Percentiles rank a stretch among this genome's conserved stretches.
These are phyloP conservation scores for Diddensiella transvaalensis DNA, from an alignment of 805 yeast genomes.

Conservation along the genomic window DNA sequence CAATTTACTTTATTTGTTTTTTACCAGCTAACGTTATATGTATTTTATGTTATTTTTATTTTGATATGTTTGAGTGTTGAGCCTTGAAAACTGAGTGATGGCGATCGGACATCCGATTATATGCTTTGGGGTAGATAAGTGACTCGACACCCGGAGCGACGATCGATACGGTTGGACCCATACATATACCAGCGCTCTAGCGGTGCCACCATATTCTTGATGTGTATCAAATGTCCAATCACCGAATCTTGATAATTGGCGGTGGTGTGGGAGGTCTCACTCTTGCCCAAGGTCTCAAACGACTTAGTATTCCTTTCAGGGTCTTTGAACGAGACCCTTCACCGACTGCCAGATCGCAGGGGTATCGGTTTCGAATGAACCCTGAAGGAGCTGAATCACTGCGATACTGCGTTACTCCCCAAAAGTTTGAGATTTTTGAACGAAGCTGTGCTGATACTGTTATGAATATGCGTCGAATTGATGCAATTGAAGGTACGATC, in stretches of 20 bases:
- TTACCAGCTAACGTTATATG: too few species aligned
- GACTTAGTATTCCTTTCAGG: neutral
- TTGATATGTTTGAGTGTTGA: too few species aligned
- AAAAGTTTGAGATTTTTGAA: neutral
- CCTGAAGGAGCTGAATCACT: slow-evolving; percentile 1
- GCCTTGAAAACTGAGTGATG: too few species aligned
- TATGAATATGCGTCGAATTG: neutral
- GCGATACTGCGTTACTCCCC: neutral
- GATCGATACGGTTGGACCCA: too few species aligned
- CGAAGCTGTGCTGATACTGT: neutral
- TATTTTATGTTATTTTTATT: too few species aligned
- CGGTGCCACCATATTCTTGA: too few species aligned
- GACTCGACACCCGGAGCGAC: too few species aligned
- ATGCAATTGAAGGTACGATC: neutral
- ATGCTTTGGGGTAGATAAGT: too few species aligned
- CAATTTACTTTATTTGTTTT: too few species aligned
- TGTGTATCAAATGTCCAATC: too few species aligned
- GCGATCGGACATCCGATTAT: too few species aligned
- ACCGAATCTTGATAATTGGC: neutral
- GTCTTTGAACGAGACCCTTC: slow-evolving; percentile 4
- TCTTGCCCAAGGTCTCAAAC: neutral
- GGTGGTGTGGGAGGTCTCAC: slow-evolving; percentile 1
- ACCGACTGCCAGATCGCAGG: neutral
- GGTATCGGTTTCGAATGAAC: neutral
- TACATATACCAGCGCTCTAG: too few species aligned